Evolutionary conservation across 1,284 basidiomycete genomes (phyloP), one percentile per base, ranked within the genome.

Genomic region (Trichosporon sp.): DNA sequence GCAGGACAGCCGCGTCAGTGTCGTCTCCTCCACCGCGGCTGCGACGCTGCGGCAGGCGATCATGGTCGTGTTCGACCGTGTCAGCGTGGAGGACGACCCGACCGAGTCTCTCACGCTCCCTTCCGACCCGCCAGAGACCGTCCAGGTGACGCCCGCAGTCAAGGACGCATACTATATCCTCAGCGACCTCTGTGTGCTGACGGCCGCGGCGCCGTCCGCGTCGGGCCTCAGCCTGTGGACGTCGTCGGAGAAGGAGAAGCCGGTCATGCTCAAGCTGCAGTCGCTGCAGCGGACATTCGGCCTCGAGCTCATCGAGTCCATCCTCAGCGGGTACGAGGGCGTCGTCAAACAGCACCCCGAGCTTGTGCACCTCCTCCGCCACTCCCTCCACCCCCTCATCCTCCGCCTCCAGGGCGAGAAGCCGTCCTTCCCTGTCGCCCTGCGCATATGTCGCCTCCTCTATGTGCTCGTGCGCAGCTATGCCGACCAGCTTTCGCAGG

Each of bases 11-110:
- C 89, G 92, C 70, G 97, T 97, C 27, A 91, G 92, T 0, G 96
- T 98, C 32, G 96, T 99, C 6, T 96, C 94, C 3, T 97, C 94
- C 0, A 99, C 96, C 1, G 97, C 96, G 0, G 95, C 95, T 0
- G 96, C 97, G 0, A 98, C 95, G 0, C 87, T 99, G 7, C 90
- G 96, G 1, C 96, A 98, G 81, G 87, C 97, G 1, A 93, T 99
- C 67, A 98, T 99, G 95, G 92, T 97, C 74, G 90, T 98, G 13
- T 93, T 98, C 64, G 96, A 99, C 84, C 95, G 97, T 77, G 91
- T 98, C 77, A 75, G 73, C 3, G 60, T 70, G 71, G 5, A 56
- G 60, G 15, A 70, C 70, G 23, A 72, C 70, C 35, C 42, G 70
- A 21, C 62, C 12, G 63, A 58, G 23, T 23, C 62, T 6, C 70